phyloP scores from a whole-genome alignment of 331 rosid species.

The Saraca asoca region DNA sequence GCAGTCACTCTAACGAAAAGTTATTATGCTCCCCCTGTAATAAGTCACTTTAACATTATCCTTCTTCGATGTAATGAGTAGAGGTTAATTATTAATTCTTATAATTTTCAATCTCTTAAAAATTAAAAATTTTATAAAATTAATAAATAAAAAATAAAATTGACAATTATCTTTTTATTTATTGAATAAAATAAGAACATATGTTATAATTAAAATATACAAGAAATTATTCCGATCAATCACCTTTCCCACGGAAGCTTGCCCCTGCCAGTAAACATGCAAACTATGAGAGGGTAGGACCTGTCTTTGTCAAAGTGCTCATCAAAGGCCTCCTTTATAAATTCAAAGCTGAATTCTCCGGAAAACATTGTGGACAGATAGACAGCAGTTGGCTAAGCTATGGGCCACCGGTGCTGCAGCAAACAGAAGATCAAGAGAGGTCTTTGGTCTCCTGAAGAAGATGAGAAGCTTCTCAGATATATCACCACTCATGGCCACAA shows the following conservation, averaged over 20 bases:
- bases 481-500: conserved; percentile 64
- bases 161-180: too few relatives aligned
- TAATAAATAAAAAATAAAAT: too few relatives aligned
- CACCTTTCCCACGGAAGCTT: not conserved
- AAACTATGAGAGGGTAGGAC: conserved; percentile 10
- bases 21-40: too few relatives aligned
- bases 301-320: conserved; percentile 10
- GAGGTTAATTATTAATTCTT: too few relatives aligned
- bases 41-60: too few relatives aligned
- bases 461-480: conserved; percentile 60
- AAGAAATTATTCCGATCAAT: too few relatives aligned
- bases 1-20: conserved; percentile 6
- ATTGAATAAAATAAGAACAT: too few relatives aligned
- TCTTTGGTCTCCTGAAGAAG: conserved; percentile 92
- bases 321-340: conserved; percentile 34
- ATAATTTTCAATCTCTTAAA: too few relatives aligned
- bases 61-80: too few relatives aligned
- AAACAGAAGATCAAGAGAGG: conserved; percentile 82
- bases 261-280: conserved; percentile 16
- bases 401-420: conserved; percentile 78
- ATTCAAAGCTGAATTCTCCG: conserved; percentile 30
- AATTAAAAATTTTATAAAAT: too few relatives aligned
- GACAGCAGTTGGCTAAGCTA: not conserved
- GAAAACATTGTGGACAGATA: not conserved
- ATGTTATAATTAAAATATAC: too few relatives aligned